Percentiles rank a stretch among this genome's conserved stretches.
These are phyloP conservation scores for Herpetomonas muscarum DNA, from an alignment of 208 protist genomes.

Conservation along the genomic window DNA sequence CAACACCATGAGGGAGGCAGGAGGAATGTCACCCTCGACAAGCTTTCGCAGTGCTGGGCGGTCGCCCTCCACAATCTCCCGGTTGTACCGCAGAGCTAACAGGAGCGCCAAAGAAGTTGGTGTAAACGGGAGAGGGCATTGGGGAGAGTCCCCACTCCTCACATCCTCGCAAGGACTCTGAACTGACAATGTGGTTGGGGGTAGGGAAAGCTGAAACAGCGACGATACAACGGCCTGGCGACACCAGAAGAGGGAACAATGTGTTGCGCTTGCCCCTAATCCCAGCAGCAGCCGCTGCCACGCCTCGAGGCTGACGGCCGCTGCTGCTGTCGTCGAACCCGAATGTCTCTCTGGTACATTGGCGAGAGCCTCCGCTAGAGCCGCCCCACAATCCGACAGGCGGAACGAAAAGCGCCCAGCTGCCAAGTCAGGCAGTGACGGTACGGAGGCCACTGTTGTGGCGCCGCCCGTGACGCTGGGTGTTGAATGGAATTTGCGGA, in stretches of 20 bases:
- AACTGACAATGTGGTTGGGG: no score
- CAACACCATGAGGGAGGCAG: slow-evolving; percentile 50
- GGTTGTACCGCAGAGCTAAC: slow-evolving; percentile 77
- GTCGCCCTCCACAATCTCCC: slow-evolving; percentile 60
- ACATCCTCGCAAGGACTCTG: no score
- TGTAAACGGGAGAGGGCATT: not conserved
- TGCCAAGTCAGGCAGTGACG: slow-evolving; percentile 13
- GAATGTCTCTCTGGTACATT: no score
- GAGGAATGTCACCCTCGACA: slow-evolving; percentile 58
- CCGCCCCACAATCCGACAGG: not conserved
- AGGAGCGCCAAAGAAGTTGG: slow-evolving; percentile 22
- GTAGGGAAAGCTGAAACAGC: slow-evolving; percentile 25
- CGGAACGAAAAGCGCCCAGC: slow-evolving; percentile 16
- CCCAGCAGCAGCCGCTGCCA: slow-evolving; percentile 47
- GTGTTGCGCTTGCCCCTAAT: slow-evolving; percentile 29
- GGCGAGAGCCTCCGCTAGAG: not conserved
- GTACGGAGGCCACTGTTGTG: slow-evolving; percentile 9
- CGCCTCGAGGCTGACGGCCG: slow-evolving; percentile 11
- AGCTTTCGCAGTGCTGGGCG: slow-evolving; percentile 65
- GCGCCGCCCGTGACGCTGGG: slow-evolving; percentile 2
- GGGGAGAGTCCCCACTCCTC: no score
- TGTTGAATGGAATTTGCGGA: no score
- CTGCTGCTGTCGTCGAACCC: not conserved
- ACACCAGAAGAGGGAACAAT: slow-evolving; percentile 54
- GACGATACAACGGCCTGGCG: slow-evolving; percentile 39